Evolutionary conservation across 768 basidiomycete species (phyloP), one percentile per base, ranked within the genome.

Genomic region (Lentinula raphanica): DNA sequence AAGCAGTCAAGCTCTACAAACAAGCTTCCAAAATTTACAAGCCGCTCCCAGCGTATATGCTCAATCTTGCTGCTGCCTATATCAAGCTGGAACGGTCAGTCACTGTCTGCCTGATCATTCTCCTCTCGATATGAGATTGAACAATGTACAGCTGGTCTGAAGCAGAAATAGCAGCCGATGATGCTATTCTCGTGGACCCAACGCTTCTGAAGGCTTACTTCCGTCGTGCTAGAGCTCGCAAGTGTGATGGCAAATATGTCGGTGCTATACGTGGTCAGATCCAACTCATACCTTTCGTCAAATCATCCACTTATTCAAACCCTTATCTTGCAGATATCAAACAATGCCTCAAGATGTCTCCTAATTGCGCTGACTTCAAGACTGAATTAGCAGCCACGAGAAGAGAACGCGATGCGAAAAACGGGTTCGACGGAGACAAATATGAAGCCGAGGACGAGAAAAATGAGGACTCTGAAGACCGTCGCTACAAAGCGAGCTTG

Each of bases 51-150:
- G 23, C 27, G 17, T 54, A 42, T 21, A 39, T 54, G 40, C 23
- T 11, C 36, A 54, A 54, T 40, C 36, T 54, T 13, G 53, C 53
- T n/a, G 53, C 53, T 25, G 38, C 53, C 4, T 40, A 27, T 12
- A 25, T 54, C 7, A 54, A 54, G 40, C 53, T 54, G 3, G 53
- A 54, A 39, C 38, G 40, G 53, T 54, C 1, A 54, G 36, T 28
- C 6, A n/a, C 17, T 38, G n/a, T n/a, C n/a, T n/a, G n/a, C 21
- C 4, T 12, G 7, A 12, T n/a, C n/a, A n/a, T n/a, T n/a, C n/a
- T 21, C 23, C 19, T 21, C 23, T 19, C 9, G 35, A n/a, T n/a
- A 40, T n/a, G 1, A n/a, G 15, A 27, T n/a, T 23, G 19, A 23
- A 23, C 8, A 21, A 15, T 3, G 12, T 27, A 12, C 13, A 54